Percentiles rank a stretch among this genome's conserved stretches.
Conservation (phyloP, 768 basidiomycete species). For the Mycena sanguinolenta region DNA sequence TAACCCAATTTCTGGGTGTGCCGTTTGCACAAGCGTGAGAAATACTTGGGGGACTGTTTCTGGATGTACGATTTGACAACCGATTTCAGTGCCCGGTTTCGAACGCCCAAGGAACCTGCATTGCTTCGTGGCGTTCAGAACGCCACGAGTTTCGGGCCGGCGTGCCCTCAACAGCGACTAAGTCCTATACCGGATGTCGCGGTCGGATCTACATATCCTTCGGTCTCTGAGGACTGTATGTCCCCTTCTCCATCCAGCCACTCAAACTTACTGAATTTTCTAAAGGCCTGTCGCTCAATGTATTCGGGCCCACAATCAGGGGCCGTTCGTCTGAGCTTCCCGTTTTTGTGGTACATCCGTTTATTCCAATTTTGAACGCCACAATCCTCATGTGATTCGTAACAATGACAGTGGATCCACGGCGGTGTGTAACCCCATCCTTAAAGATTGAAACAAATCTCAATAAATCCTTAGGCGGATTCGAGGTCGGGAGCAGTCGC, state of each 20-base stretch:
- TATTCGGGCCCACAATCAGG: constrained; percentile 3
- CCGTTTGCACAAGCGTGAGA: constrained; percentile 18
- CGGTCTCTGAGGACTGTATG: constrained; percentile 28
- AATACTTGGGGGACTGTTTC: not conserved
- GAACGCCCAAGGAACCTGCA: not conserved
- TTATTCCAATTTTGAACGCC: too few species aligned
- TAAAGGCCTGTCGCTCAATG: constrained; percentile 27
- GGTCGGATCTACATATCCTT: not conserved
- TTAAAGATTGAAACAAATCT: not conserved
- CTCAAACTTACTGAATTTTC: not conserved
- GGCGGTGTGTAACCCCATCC: constrained; percentile 9
- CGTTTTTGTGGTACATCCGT: constrained; percentile 22
- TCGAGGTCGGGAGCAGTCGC: constrained; percentile 44
- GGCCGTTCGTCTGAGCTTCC: not conserved
- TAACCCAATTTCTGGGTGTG: constrained; percentile 14
- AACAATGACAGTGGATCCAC: constrained; percentile 23
- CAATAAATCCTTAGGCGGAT: not conserved
- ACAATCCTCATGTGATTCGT: too few species aligned
- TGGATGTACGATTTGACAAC: too few species aligned
- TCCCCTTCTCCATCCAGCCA: not conserved
- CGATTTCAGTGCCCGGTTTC: constrained; percentile 15
- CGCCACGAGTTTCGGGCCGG: constrained; percentile 12
- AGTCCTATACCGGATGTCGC: not conserved
- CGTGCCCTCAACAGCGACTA: constrained; percentile 25
- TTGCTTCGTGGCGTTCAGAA: constrained; percentile 7